A percentile compares a stretch with the other conserved stretches of the same genome.
Evolutionary conservation across 2,329 filamentous ascomycete species (phyloP).

Genomic region (Cercospora citrullina): DNA sequence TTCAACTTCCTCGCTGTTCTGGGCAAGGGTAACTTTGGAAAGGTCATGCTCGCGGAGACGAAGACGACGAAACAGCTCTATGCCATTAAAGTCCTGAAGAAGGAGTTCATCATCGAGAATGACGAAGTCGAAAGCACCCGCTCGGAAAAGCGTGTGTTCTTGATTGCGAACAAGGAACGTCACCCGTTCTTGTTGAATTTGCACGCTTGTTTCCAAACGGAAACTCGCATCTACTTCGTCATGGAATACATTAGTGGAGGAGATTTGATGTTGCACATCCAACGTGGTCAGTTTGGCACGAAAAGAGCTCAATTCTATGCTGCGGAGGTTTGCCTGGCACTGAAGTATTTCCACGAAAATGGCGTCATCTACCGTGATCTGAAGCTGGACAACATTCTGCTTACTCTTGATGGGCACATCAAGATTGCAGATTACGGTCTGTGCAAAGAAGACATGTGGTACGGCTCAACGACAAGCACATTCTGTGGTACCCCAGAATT

Average conservation of each 20-base stretch:
- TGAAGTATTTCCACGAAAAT: constrained; percentile 99
- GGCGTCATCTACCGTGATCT: constrained; percentile 92
- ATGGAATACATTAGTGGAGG: constrained; percentile 99
- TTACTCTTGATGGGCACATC: constrained; percentile 94
- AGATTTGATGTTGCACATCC: constrained; percentile 98
- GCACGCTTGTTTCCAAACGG: constrained; percentile 98
- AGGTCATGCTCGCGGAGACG: constrained; percentile 98
- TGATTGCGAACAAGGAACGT: constrained; percentile 94
- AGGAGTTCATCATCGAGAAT: constrained; percentile 99
- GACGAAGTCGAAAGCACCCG: constrained; percentile 98
- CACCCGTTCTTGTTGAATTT: constrained; percentile 94
- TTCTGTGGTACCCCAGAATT: constrained; percentile 99
- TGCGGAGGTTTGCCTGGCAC: constrained; percentile 90
- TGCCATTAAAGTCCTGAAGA: constrained; percentile 98
- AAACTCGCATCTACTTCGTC: constrained; percentile 97
- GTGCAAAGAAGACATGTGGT: constrained; percentile 99
- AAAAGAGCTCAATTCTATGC: constrained; percentile 98
- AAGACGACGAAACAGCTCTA: constrained; percentile 90
- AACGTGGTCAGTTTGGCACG: constrained; percentile 90
- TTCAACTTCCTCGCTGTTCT: constrained; percentile 99
- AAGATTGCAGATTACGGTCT: constrained; percentile 98
- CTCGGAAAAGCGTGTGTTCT: constrained; percentile 95
- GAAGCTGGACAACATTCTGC: constrained; percentile 83
- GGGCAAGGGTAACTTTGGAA: constrained; percentile 98
- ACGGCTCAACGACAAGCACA: constrained; percentile 91